A percentile compares a stretch with the other conserved stretches of the same genome.
Conservation (phyloP, 306 rosid genomes). For the Ormosia emarginata region DNA sequence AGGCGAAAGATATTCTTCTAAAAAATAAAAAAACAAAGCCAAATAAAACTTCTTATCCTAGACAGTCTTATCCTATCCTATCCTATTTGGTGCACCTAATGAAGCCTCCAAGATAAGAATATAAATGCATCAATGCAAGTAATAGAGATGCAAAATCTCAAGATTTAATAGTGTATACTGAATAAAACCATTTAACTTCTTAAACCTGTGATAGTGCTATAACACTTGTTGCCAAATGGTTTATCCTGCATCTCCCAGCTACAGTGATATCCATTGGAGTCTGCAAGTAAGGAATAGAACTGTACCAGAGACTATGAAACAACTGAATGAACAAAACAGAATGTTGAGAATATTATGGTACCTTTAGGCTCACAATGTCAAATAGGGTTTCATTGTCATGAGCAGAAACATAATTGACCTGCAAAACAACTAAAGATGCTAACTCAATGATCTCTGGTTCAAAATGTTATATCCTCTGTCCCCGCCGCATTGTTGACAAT, state of each 20-base stretch:
- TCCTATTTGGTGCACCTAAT: neutral
- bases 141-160: neutral
- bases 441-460: slow-evolving; percentile 10
- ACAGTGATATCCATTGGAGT: slow-evolving; percentile 56
- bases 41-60: neutral
- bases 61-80: neutral
- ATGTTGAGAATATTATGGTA: slow-evolving; percentile 29
- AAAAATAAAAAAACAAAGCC: neutral
- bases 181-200: slow-evolving; percentile 16
- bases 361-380: slow-evolving; percentile 89
- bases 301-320: slow-evolving; percentile 9
- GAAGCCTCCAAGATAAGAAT: slow-evolving; percentile 2
- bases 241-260: slow-evolving; percentile 84
- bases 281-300: slow-evolving; percentile 43
- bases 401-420: slow-evolving; percentile 92
- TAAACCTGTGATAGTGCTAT: slow-evolving; percentile 86
- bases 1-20: neutral
- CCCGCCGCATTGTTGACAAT: neutral
- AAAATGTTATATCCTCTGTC: neutral
- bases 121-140: neutral
- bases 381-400: slow-evolving; percentile 93
- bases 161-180: neutral
- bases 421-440: slow-evolving; percentile 33
- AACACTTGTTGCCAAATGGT: slow-evolving; percentile 85
- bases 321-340: slow-evolving; percentile 3